These are phyloP conservation scores for Penicillium frequentans DNA, from an alignment of 2,329 filamentous ascomycete genomes.

Conservation along the genomic window DNA sequence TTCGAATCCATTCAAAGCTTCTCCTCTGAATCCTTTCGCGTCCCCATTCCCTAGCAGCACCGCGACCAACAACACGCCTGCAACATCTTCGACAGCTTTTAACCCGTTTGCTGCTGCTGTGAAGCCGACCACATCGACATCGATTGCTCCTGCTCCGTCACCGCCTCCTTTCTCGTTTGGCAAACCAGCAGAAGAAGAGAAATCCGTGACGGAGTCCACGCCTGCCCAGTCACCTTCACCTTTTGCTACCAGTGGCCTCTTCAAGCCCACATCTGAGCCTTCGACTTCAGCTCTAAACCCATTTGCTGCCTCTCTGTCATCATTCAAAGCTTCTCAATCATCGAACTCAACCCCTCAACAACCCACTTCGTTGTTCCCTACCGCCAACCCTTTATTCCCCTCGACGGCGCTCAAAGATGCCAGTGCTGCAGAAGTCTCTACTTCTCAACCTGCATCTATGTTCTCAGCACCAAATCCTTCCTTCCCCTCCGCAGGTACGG, in stretches of 20 bases:
- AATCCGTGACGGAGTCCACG: neutral
- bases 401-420: neutral
- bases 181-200: neutral
- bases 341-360: neutral
- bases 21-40: slow-evolving; percentile 15
- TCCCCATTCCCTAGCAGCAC: slow-evolving; percentile 5
- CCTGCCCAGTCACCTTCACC: neutral
- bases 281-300: neutral
- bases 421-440: neutral
- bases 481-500: neutral
- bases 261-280: neutral
- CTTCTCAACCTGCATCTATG: neutral
- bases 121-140: neutral
- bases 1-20: slow-evolving; percentile 2
- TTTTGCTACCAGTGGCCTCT: neutral
- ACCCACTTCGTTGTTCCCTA: neutral
- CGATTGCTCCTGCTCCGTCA: neutral
- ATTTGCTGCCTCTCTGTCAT: slow-evolving; percentile 3
- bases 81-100: neutral
- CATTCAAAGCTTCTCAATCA: neutral
- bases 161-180: neutral
- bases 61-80: neutral
- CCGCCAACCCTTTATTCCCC: neutral
- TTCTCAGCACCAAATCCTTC: neutral
- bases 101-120: neutral